Conservation (phyloP, 495 filamentous ascomycete genomes). For the Podospora appendiculata region DNA sequence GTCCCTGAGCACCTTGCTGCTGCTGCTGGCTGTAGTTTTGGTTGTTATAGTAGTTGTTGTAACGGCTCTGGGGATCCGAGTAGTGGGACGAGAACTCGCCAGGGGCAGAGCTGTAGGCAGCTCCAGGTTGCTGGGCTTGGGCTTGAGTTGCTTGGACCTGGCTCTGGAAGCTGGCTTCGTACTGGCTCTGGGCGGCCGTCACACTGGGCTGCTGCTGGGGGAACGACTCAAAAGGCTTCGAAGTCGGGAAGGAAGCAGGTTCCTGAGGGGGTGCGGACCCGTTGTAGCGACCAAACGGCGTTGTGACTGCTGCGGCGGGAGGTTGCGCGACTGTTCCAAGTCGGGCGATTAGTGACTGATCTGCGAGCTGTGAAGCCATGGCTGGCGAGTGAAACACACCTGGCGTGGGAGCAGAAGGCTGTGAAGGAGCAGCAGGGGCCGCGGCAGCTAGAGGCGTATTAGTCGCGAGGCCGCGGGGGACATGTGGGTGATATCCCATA, state of each 20-base stretch:
- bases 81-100: slow-evolving; percentile 83
- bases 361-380: not conserved
- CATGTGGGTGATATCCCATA: slow-evolving; percentile 17
- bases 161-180: slow-evolving; percentile 37
- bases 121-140: slow-evolving; percentile 46
- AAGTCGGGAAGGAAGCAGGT: slow-evolving; percentile 46
- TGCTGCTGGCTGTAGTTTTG: slow-evolving; percentile 68
- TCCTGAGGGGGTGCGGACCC: slow-evolving; percentile 37
- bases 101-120: slow-evolving; percentile 62
- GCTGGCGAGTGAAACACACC: slow-evolving; percentile 16
- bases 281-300: too few relatives aligned
- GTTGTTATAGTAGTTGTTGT: slow-evolving; percentile 68
- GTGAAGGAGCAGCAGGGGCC: slow-evolving; percentile 13
- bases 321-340: slow-evolving; percentile 28
- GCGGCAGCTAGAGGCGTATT: slow-evolving; percentile 24
- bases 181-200: slow-evolving; percentile 36
- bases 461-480: slow-evolving; percentile 9
- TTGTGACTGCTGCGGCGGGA: slow-evolving; percentile 40
- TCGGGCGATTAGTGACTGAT: slow-evolving; percentile 20
- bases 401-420: slow-evolving; percentile 18
- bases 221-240: slow-evolving; percentile 87
- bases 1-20: slow-evolving; percentile 50
- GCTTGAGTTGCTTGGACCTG: slow-evolving; percentile 54
- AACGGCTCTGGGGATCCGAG: slow-evolving; percentile 64
- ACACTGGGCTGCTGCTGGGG: slow-evolving; percentile 55